Evolutionary conservation across 2,329 filamentous ascomycete genomes (phyloP).

Genomic region (Epichloe sibirici): DNA sequence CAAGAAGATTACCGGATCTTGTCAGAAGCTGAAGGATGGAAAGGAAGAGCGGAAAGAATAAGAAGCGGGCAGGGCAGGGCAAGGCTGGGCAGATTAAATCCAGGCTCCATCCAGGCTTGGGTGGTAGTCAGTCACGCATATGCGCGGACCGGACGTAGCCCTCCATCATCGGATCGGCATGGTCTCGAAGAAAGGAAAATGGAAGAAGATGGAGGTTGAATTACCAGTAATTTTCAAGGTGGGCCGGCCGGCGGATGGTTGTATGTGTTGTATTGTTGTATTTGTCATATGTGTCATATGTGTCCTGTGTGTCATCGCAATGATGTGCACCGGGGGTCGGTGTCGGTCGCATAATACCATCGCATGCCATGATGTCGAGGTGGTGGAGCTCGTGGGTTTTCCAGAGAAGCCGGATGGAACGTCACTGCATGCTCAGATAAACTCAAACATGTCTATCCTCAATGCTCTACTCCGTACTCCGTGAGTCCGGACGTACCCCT

Average conservation of each 20-base stretch:
- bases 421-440: slow-evolving; percentile 10
- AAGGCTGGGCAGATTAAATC: neutral
- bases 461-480: neutral
- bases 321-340: too few relatives aligned
- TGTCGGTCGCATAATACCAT: too few relatives aligned
- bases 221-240: too few relatives aligned
- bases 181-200: neutral
- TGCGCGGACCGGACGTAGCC: too few relatives aligned
- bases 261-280: too few relatives aligned
- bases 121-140: neutral
- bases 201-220: too few relatives aligned
- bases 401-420: slow-evolving; percentile 11
- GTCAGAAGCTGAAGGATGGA: neutral
- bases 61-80: neutral
- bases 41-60: neutral
- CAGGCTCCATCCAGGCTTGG: neutral
- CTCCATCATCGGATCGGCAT: neutral
- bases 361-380: slow-evolving; percentile 2
- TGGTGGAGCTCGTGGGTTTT: slow-evolving; percentile 1
- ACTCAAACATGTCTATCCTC: neutral
- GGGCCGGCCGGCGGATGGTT: too few relatives aligned
- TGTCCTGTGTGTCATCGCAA: too few relatives aligned
- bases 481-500: too few relatives aligned
- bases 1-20: neutral
- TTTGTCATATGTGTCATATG: too few relatives aligned